A percentile compares a stretch with the other conserved stretches of the same genome.
These are phyloP conservation scores for Gomphus bonarii DNA, from an alignment of 1,284 basidiomycete genomes.

Conservation along the genomic window DNA sequence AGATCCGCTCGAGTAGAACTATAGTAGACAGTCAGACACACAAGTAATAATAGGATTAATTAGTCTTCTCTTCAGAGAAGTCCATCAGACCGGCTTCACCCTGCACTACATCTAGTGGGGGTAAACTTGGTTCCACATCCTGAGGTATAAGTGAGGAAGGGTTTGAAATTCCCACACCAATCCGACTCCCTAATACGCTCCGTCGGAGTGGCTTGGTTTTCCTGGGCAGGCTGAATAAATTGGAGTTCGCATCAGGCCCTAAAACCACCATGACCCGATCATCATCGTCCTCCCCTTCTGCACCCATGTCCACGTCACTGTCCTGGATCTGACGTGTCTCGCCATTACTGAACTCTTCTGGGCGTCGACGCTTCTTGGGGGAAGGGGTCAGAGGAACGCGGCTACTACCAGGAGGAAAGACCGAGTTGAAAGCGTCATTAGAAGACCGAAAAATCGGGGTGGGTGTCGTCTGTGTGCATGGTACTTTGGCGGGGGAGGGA, in stretches of 20 bases:
- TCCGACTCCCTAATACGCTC: not conserved
- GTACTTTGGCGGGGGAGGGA: slow-evolving; percentile 2
- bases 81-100: not conserved
- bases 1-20: not conserved
- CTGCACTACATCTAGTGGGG: not conserved
- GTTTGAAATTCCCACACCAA: not conserved
- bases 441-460: slow-evolving; percentile 1
- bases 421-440: slow-evolving; percentile 1
- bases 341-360: not conserved
- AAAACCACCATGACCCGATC: not conserved
- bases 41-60: not conserved
- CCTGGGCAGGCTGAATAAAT: not conserved
- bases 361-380: not conserved
- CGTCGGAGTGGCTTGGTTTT: slow-evolving; percentile 8
- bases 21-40: not conserved
- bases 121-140: not conserved
- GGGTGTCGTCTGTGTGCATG: not conserved
- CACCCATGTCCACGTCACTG: not conserved
- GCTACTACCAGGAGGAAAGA: not conserved
- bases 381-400: slow-evolving; percentile 1
- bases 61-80: not conserved
- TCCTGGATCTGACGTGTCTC: not conserved
- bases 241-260: not conserved
- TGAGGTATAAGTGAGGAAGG: not conserved
- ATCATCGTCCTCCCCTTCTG: not conserved